These are phyloP conservation scores for Apophysomyces sp. DNA, from an alignment of 371 early-diverging fungal genomes.

Conservation along the genomic window DNA sequence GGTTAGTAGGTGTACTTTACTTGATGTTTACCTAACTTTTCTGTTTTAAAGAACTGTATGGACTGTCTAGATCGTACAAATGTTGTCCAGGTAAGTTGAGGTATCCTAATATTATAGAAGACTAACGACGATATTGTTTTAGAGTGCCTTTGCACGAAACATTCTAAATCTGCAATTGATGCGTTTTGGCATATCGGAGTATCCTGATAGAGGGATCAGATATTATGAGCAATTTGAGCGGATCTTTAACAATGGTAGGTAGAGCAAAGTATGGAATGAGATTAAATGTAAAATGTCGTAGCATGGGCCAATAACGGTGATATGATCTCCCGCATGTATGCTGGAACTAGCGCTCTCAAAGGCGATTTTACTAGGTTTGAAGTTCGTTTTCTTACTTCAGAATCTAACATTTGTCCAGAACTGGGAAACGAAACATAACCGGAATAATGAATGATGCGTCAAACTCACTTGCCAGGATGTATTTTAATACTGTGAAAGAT, in stretches of 20 bases:
- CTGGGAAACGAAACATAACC: constrained; percentile 66
- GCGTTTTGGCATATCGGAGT: constrained; percentile 62
- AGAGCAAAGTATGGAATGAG: not conserved
- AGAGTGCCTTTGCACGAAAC: constrained; percentile 83
- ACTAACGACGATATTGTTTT: not conserved
- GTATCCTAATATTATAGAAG: not conserved
- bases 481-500: constrained; percentile 69
- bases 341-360: constrained; percentile 73
- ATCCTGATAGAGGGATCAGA: constrained; percentile 62
- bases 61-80: constrained; percentile 99
- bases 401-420: constrained; percentile 16
- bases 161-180: constrained; percentile 70
- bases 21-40: not conserved
- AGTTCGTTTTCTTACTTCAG: not conserved
- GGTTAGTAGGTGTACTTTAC: constrained; percentile 14
- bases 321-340: constrained; percentile 63
- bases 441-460: constrained; percentile 78
- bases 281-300: not conserved
- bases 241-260: constrained; percentile 56
- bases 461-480: constrained; percentile 69
- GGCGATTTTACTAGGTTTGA: constrained; percentile 63
- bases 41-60: constrained; percentile 87
- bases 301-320: constrained; percentile 75
- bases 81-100: constrained; percentile 72
- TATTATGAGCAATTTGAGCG: constrained; percentile 60